Evolutionary conservation across 306 rosid genomes (phyloP).

Genomic region (Prunus mongolica): DNA sequence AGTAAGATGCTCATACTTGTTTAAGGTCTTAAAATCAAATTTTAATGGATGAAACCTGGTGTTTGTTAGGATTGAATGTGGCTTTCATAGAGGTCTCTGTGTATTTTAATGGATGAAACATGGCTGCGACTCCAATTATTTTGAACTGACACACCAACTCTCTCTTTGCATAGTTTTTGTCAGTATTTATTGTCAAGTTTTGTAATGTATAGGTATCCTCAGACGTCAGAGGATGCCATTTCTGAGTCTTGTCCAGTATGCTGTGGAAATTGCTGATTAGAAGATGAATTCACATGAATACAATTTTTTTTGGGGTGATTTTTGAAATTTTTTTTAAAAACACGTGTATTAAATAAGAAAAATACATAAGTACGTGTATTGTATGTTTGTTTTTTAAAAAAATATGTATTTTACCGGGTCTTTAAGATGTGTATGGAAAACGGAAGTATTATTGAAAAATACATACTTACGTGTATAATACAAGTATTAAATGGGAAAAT

Average conservation of each 20-base stretch:
- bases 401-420: no score
- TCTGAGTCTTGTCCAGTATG: constrained; percentile 72
- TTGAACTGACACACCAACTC: no score
- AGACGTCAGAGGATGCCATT: constrained; percentile 38
- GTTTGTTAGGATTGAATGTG: not conserved
- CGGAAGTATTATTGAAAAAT: no score
- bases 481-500: no score
- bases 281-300: not conserved
- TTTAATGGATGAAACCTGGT: not conserved
- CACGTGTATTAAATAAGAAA: no score
- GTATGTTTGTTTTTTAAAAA: no score
- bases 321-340: no score
- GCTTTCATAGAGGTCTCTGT: not conserved
- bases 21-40: not conserved
- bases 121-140: not conserved
- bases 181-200: not conserved
- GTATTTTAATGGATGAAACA: not conserved
- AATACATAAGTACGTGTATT: no score
- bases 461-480: no score
- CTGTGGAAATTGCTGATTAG: constrained; percentile 42
- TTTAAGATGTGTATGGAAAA: no score
- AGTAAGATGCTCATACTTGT: not conserved
- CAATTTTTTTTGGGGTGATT: no score
- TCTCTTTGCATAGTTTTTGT: not conserved
- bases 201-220: constrained; percentile 64